Evolutionary conservation across 2,329 filamentous ascomycete genomes (phyloP), one percentile per base, ranked within the genome.

Genomic region (Hymenoscyphus repandus): DNA sequence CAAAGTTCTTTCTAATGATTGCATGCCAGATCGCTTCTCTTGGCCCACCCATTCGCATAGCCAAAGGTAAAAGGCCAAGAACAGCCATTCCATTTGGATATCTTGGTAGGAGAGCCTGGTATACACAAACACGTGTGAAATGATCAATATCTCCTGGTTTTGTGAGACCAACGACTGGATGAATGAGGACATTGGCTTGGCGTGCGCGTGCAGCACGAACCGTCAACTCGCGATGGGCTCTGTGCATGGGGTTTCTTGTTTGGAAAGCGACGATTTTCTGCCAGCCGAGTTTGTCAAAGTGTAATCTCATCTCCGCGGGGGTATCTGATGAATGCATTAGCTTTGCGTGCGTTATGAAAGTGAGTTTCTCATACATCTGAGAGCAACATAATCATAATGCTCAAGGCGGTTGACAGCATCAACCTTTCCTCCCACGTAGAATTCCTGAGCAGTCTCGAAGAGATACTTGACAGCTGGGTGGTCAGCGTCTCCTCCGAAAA

Each of bases 261-360:
- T 99, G 93, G 86, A 99, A 99, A 67, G 93, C 93, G 58, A 99
- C 93, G 63, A 99, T 92, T 71, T 86, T 86, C 72, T 87, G 85
- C 93, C 93, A 99, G 74, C 93, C 93, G 64, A 99, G 90, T 82
- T 99, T 99, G 79, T 97, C 93, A 69, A 99, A 99, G 79, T 97
- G 92, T 59, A 89, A 78, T 65, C 93, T 89, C 65, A 99, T 80
- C 76, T 99, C 93, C 43, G 93, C 86, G 58, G 93, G 93, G 10
- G 93, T 95, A 75, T 92, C 87, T 90, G 45, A n/a, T n/a, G n/a
- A n/a, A n/a, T n/a, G n/a, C n/a, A n/a, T n/a, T n/a, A n/a, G n/a
- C n/a, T 17, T 27, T 9, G 22, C 13, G 39, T 36, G 59, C 52
- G 12, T 12, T 15, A n/a, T n/a, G n/a, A n/a, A n/a, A n/a, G n/a